Base-by-base conservation (phyloP, 2,329 filamentous ascomycete genomes). In the Fusarium pseudoanthophilum region DNA sequence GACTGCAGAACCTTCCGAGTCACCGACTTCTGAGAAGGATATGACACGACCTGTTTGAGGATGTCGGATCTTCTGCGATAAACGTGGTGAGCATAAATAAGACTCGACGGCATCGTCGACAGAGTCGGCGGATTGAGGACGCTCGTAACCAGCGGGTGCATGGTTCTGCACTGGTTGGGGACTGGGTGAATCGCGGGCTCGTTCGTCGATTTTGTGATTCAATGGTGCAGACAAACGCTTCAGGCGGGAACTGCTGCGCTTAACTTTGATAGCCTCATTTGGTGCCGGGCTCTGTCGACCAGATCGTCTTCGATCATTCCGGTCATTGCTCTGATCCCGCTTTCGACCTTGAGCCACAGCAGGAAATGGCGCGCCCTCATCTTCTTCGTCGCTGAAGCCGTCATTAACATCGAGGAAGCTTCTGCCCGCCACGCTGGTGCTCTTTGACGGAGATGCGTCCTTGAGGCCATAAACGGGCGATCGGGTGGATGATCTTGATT, bases 1-100 rank as follows among this genome's bases (percentile, higher is more conserved):
- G 4, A 99, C 94, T 6, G 95, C 95, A 74, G 92, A 95, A 4
- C 96, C 96, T 48, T 95, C 90, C 0, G 95, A 91, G 80, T 98
- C 95, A 20, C 96, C 96, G 6, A 99, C 96, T 81, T 99, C 96
- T 0, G 95, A 98, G 79, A 98, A 99, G 2, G 95, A 97, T 74
- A 99, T 98, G 7, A 92, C 87, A 21, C 96, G 91, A 3, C 95
- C 95, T 0, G 93, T 97, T 66, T 93, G 92, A 2, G 95, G 94
- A 81, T 98, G 94, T 28, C 88, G 87, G 58, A 98, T 94, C 82
- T 92, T 97, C 78, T 97, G 95, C 7, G 94, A 97, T 60, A 99
- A 83, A 13, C 95, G 91, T 0, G 94, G 91, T 16, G 94, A 94
- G 76, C 91, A 91, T 11, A 98, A 86, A 79, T 97, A 99, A 4